Conservation (phyloP, 2,329 filamentous ascomycete genomes). For the Colletotrichum ledebouriae region DNA sequence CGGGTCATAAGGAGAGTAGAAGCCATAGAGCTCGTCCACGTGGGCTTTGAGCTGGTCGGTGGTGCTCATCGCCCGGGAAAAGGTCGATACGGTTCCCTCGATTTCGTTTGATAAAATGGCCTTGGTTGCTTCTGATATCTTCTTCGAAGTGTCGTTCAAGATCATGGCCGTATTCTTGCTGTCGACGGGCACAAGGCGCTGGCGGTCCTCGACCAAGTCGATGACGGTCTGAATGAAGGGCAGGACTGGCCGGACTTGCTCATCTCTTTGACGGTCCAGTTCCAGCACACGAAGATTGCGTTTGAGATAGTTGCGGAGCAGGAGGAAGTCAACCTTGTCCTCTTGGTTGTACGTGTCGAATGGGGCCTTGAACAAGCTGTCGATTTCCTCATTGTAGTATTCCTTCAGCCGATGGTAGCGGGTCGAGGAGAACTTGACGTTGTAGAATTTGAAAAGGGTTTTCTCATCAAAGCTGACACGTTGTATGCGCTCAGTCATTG, state of each 20-base stretch:
- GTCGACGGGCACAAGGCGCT: slow-evolving; percentile 58
- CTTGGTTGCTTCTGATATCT: slow-evolving; percentile 51
- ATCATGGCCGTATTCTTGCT: slow-evolving; percentile 58
- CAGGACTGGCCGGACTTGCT: slow-evolving; percentile 56
- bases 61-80: slow-evolving; percentile 50
- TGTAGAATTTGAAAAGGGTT: slow-evolving; percentile 64
- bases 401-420: slow-evolving; percentile 55
- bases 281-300: slow-evolving; percentile 45
- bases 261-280: slow-evolving; percentile 51
- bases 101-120: slow-evolving; percentile 53
- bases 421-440: slow-evolving; percentile 58
- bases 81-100: slow-evolving; percentile 43
- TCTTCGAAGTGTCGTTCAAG: slow-evolving; percentile 53
- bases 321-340: slow-evolving; percentile 62
- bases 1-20: slow-evolving; percentile 69
- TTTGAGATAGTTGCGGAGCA: slow-evolving; percentile 62
- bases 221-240: slow-evolving; percentile 59
- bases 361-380: slow-evolving; percentile 45
- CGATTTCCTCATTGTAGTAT: slow-evolving; percentile 59
- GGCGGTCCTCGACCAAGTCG: slow-evolving; percentile 61
- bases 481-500: slow-evolving; percentile 57
- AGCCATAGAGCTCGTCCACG: slow-evolving; percentile 62
- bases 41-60: slow-evolving; percentile 56
- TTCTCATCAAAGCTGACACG: slow-evolving; percentile 60
- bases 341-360: slow-evolving; percentile 55